These are phyloP conservation scores for Golubevia pallescens DNA, from an alignment of 1,284 basidiomycete species.

Conservation along the genomic window DNA sequence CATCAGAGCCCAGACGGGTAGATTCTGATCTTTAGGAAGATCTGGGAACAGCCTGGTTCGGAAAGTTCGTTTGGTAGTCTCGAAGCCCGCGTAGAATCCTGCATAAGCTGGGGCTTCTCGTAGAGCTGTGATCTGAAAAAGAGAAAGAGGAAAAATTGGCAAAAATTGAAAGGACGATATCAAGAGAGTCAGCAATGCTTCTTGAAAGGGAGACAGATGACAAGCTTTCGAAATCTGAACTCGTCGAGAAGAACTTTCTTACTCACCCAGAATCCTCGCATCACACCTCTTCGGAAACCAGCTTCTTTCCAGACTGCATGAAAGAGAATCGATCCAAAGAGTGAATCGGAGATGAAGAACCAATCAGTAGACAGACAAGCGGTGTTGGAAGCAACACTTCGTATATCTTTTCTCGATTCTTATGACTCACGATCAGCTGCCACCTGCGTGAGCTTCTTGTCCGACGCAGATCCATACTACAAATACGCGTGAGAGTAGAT, in stretches of 20 bases:
- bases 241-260: no score
- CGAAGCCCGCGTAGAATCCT: slow-evolving; percentile 83
- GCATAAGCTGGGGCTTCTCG: slow-evolving; percentile 95
- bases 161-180: neutral
- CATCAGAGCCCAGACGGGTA: slow-evolving; percentile 88
- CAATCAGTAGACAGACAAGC: neutral
- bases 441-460: slow-evolving; percentile 25
- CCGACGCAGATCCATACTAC: neutral
- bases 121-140: slow-evolving; percentile 78
- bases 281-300: slow-evolving; percentile 84
- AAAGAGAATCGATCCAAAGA: slow-evolving; percentile 15
- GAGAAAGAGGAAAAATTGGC: no score
- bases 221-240: neutral
- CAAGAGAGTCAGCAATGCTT: neutral
- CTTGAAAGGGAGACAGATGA: neutral
- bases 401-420: no score
- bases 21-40: slow-evolving; percentile 52
- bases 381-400: no score
- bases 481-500: no score
- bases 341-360: neutral
- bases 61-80: slow-evolving; percentile 83
- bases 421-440: slow-evolving; percentile 11
- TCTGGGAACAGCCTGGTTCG: slow-evolving; percentile 67
- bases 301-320: slow-evolving; percentile 81
- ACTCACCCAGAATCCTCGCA: slow-evolving; percentile 92